Conservation (phyloP, 2,329 filamentous ascomycete genomes). For the Xylariaceae sp. region DNA sequence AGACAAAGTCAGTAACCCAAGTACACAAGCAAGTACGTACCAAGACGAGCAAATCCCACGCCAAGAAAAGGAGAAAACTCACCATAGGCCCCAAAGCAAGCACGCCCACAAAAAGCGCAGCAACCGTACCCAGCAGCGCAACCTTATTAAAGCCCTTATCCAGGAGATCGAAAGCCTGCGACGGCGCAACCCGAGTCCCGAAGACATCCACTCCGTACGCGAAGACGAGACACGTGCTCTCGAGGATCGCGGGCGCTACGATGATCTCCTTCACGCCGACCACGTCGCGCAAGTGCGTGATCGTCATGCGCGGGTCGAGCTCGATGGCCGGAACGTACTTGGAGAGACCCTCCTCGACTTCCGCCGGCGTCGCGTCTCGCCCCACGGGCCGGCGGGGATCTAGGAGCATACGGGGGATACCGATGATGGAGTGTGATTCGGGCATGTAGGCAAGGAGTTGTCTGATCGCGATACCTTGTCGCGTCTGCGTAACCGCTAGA, state of each 20-base stretch:
- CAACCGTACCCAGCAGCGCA: conserved; percentile 77
- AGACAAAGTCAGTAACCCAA: conserved; percentile 4
- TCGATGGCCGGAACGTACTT: conserved; percentile 74
- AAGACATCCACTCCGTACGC: conserved; percentile 88
- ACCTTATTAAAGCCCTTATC: conserved; percentile 92
- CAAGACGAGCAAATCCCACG: no score
- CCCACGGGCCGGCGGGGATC: conserved; percentile 84
- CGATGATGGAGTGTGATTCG: conserved; percentile 67
- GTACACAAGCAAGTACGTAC: neutral
- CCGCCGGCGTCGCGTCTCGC: conserved; percentile 73
- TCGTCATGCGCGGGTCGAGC: conserved; percentile 73
- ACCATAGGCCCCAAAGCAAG: conserved; percentile 80
- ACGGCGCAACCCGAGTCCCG: conserved; percentile 80
- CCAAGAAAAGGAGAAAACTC: conserved; percentile 39
- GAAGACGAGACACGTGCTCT: conserved; percentile 88
- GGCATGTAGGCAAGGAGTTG: conserved; percentile 77
- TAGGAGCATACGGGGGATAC: conserved; percentile 71
- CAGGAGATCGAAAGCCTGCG: conserved; percentile 84
- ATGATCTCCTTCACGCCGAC: conserved; percentile 70
- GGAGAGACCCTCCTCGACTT: conserved; percentile 78
- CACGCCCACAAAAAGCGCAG: conserved; percentile 73
- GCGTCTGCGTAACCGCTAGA: conserved; percentile 80
- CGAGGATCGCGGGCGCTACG: conserved; percentile 72
- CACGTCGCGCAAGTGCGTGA: conserved; percentile 80
- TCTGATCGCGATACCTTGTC: conserved; percentile 84